phyloP scores from a whole-genome alignment of 805 yeast genomes.

The Candida mattraensis region DNA sequence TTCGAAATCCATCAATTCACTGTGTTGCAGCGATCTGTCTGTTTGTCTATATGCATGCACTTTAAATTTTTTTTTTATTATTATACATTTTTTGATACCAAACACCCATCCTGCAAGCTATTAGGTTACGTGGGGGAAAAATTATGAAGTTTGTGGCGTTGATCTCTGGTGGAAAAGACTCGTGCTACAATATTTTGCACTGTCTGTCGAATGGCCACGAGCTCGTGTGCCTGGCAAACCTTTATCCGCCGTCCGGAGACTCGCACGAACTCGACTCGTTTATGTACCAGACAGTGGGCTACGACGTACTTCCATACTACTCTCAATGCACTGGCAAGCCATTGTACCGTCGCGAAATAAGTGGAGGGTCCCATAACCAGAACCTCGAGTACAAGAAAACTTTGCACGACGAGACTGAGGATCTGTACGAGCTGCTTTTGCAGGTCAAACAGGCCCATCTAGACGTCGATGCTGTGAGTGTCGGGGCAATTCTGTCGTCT shows the following conservation, averaged over 20 bases:
- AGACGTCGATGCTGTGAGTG: slow-evolving; percentile 81
- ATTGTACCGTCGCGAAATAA: slow-evolving; percentile 65
- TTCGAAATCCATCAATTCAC: slow-evolving; percentile 16
- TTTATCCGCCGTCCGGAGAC: slow-evolving; percentile 54
- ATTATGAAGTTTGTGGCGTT: slow-evolving; percentile 88
- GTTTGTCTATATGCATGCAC: too few species aligned
- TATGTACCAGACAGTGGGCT: slow-evolving; percentile 98
- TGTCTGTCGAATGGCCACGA: slow-evolving; percentile 86
- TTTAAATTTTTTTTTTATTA: background rate
- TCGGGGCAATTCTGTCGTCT: slow-evolving; percentile 95
- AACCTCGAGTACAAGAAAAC: slow-evolving; percentile 69
- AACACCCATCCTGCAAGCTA: too few species aligned
- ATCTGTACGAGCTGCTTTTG: slow-evolving; percentile 55
- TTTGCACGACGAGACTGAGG: slow-evolving; percentile 83
- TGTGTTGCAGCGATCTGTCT: too few species aligned
- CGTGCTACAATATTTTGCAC: slow-evolving; percentile 85
- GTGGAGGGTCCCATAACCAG: slow-evolving; percentile 62
- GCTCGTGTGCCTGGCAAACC: slow-evolving; percentile 78
- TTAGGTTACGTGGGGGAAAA: too few species aligned
- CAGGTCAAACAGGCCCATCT: slow-evolving; percentile 56
- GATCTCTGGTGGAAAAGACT: slow-evolving; percentile 95
- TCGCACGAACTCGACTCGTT: slow-evolving; percentile 84
- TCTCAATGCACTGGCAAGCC: slow-evolving; percentile 77
- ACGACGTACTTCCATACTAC: slow-evolving; percentile 67
- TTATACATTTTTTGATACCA: background rate